phyloP scores from a whole-genome alignment of 2,329 filamentous ascomycete genomes.

The Paracoccidioides lutzii region DNA sequence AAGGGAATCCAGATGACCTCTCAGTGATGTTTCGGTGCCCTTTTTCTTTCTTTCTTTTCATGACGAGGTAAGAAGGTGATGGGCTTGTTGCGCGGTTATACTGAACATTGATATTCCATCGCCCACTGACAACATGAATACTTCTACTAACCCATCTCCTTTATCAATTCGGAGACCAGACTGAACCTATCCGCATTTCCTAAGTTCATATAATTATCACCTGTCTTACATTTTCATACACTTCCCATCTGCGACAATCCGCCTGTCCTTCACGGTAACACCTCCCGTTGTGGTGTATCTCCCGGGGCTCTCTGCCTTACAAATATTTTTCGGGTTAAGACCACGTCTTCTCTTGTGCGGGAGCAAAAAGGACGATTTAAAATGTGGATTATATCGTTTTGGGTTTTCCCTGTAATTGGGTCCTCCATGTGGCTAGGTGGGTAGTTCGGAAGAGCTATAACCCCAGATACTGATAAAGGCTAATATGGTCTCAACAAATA shows the following conservation, averaged over 20 bases:
- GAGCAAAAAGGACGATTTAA: not conserved
- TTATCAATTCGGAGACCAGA: not conserved
- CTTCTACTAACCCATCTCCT: no score
- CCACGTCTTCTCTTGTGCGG: not conserved
- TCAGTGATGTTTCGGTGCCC: no score
- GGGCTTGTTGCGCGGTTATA: no score
- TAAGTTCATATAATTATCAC: not conserved
- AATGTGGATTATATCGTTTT: constrained; percentile 36
- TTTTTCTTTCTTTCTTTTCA: no score
- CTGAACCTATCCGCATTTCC: not conserved
- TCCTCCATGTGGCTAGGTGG: constrained; percentile 42
- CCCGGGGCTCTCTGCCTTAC: not conserved
- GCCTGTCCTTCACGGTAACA: no score
- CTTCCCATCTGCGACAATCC: no score
- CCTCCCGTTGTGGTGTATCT: not conserved
- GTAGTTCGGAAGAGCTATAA: constrained; percentile 3
- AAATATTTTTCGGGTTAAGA: no score
- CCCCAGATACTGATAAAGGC: not conserved
- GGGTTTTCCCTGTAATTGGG: constrained; percentile 48
- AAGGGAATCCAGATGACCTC: no score
- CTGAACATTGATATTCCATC: not conserved
- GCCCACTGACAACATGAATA: no score
- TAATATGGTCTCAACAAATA: not conserved
- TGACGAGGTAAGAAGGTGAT: no score
- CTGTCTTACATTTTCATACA: not conserved